Base-by-base conservation (phyloP, 106 monocot species). In the Dendrobium officinale region DNA sequence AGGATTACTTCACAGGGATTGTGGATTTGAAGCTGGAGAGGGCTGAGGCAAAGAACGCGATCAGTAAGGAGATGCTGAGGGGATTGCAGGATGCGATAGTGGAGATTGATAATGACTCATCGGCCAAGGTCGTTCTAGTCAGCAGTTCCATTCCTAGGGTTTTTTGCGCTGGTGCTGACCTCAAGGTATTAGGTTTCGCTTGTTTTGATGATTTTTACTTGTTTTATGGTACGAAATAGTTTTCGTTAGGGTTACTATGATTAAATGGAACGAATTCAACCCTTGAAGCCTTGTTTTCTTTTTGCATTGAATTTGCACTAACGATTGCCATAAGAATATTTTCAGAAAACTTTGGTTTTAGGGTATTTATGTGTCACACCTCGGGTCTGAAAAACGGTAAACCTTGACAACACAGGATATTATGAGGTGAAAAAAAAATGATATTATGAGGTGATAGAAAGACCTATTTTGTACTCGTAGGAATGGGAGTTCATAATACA, bases 141-240 rank as follows among this genome's bases (percentile, higher is more conserved):
- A 87, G 83, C n/a, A 99, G 99, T 75, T 86, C 88, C 0, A 82
- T 99, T 42, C 88, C 99, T 16, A 85, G 86, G 80, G 91, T 99
- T 72, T 99, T 99, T 79, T 99, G 99, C 49, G 99, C 95, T 13
- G 95, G 99, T 68, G 98, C 98, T 24, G 95, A 99, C 80, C 95
- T 99, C 67, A 99, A 99, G 91, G 98, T 95, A 22, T 7, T 61
- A 22, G 61, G 61, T 3, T 78, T 37, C 3, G 27, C 70, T 16
- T 31, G 15, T 31, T 26, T 68, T 29, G 29, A 22, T 68, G 68
- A 27, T 68, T 68, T 2, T 68, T 68, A 2, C 5, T 61, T 61
- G 59, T 61, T 61, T 61, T 4, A 61, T 61, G 59, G 20, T 61
- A 22, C 59, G 20, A 20, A 61, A 4, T 20, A 17, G 20, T 19